Evolutionary conservation across 2,329 filamentous ascomycete genomes (phyloP).

Genomic region (Neonectria faginata): DNA sequence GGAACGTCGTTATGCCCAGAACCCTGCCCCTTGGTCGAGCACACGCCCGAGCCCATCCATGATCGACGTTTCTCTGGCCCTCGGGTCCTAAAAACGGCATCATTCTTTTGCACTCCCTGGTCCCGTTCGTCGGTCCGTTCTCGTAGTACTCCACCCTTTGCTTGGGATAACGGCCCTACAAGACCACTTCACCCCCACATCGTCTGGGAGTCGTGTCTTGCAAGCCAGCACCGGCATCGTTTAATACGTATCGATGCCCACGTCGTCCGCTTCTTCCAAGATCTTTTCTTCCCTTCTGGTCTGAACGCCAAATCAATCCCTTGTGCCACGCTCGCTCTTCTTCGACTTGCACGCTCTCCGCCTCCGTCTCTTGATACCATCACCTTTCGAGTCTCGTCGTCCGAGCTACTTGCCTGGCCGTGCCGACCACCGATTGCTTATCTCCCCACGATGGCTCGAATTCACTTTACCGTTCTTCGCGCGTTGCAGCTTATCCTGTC

Average conservation of each 20-base stretch:
- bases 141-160: slow-evolving; percentile 8
- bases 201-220: slow-evolving; percentile 37
- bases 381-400: slow-evolving; percentile 8
- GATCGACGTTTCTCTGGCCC: slow-evolving; percentile 36
- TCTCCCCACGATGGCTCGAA: slow-evolving; percentile 34
- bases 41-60: slow-evolving; percentile 8
- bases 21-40: slow-evolving; percentile 1
- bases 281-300: slow-evolving; percentile 27
- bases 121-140: slow-evolving; percentile 9
- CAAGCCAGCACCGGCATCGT: slow-evolving; percentile 33
- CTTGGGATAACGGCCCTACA: slow-evolving; percentile 40
- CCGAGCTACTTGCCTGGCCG: slow-evolving; percentile 8
- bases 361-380: slow-evolving; percentile 4
- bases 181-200: slow-evolving; percentile 43
- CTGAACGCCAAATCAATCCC: slow-evolving; percentile 24
- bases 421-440: slow-evolving; percentile 10
- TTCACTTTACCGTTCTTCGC: slow-evolving; percentile 36
- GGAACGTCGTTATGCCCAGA: slow-evolving; percentile 29
- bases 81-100: slow-evolving; percentile 39
- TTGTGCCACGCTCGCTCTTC: slow-evolving; percentile 10
- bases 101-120: slow-evolving; percentile 15
- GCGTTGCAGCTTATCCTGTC: slow-evolving; percentile 41
- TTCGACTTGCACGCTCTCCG: not conserved
- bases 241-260: slow-evolving; percentile 44
- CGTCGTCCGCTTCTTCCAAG: slow-evolving; percentile 31